These are phyloP conservation scores for Castanea crenata DNA, from an alignment of 306 rosid species.

Conservation along the genomic window DNA sequence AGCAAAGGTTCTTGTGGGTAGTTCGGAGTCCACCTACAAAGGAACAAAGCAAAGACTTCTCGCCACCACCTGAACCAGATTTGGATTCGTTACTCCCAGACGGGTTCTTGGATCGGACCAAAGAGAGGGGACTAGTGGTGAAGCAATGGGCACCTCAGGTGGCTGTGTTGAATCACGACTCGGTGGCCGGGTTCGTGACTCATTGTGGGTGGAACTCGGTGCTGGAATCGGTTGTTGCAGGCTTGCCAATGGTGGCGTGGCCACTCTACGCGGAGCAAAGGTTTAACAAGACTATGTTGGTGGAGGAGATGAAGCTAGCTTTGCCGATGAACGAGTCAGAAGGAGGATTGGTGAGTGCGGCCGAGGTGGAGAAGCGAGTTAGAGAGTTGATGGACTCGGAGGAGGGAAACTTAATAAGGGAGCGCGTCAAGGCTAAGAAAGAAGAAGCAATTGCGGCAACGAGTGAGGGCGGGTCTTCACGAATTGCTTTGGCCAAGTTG, in stretches of 20 bases:
- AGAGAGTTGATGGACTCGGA: neutral
- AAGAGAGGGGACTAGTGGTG: slow-evolving; percentile 40
- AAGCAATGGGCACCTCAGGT: slow-evolving; percentile 57
- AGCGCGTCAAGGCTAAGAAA: neutral
- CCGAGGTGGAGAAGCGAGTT: neutral
- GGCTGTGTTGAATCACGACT: slow-evolving; percentile 39
- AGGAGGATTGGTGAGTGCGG: neutral
- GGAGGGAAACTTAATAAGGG: neutral
- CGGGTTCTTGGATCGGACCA: slow-evolving; percentile 48
- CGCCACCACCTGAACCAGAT: slow-evolving; percentile 17
- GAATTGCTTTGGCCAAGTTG: neutral
- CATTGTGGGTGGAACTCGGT: slow-evolving; percentile 80
- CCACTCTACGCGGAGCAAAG: slow-evolving; percentile 60
- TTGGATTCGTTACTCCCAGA: slow-evolving; percentile 41
- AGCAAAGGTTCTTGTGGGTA: slow-evolving; percentile 54
- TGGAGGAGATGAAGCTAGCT: slow-evolving; percentile 52
- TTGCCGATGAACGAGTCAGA: slow-evolving; percentile 29
- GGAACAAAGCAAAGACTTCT: neutral
- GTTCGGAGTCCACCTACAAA: slow-evolving; percentile 30
- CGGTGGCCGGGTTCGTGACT: slow-evolving; percentile 62
- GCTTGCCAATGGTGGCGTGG: slow-evolving; percentile 58
- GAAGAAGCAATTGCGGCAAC: neutral
- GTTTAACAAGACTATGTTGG: slow-evolving; percentile 39
- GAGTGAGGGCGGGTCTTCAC: neutral
- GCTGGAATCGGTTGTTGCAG: slow-evolving; percentile 45